phyloP scores from a whole-genome alignment of 768 basidiomycete species.

The Lanmaoa rubissima region DNA sequence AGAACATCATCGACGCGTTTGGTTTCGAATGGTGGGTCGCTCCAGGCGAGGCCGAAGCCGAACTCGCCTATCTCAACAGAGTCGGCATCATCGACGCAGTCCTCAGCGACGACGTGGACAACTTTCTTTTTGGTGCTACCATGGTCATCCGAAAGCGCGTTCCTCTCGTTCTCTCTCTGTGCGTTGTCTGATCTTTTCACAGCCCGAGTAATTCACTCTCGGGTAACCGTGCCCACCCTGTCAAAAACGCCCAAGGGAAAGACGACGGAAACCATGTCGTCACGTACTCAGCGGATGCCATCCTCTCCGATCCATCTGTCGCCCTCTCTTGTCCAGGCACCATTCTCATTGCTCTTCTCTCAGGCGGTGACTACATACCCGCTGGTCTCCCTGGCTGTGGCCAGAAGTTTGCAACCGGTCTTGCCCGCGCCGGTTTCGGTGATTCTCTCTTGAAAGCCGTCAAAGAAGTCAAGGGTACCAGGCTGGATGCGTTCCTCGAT shows the following conservation, averaged over 20 bases:
- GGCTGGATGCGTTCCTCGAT: slow-evolving; percentile 52
- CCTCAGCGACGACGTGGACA: slow-evolving; percentile 92
- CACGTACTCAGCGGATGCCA: slow-evolving; percentile 37
- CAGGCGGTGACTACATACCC: slow-evolving; percentile 89
- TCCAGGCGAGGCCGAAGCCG: slow-evolving; percentile 94
- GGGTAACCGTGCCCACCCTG: slow-evolving; percentile 64
- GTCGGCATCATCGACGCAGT: slow-evolving; percentile 85
- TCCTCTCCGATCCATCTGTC: slow-evolving; percentile 45
- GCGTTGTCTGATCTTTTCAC: slow-evolving; percentile 6
- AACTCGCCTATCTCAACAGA: slow-evolving; percentile 81
- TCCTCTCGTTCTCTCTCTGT: background rate
- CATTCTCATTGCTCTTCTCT: slow-evolving; percentile 79
- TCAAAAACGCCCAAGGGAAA: slow-evolving; percentile 62
- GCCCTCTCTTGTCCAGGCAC: slow-evolving; percentile 62
- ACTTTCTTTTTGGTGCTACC: slow-evolving; percentile 83
- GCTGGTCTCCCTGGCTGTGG: slow-evolving; percentile 71
- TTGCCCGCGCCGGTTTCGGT: slow-evolving; percentile 81
- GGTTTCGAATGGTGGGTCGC: slow-evolving; percentile 81
- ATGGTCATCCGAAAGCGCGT: slow-evolving; percentile 81
- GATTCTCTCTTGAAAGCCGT: slow-evolving; percentile 65
- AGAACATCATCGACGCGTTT: slow-evolving; percentile 74
- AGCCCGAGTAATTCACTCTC: slow-evolving; percentile 72
- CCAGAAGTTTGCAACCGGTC: slow-evolving; percentile 65
- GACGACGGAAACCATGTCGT: slow-evolving; percentile 70
- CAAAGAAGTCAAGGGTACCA: slow-evolving; percentile 41